A percentile compares a stretch with the other conserved stretches of the same genome.
Evolutionary conservation across 225 moss, liverwort and hornwort species (phyloP).

Genomic region (Pseudoscleropodium purum): DNA sequence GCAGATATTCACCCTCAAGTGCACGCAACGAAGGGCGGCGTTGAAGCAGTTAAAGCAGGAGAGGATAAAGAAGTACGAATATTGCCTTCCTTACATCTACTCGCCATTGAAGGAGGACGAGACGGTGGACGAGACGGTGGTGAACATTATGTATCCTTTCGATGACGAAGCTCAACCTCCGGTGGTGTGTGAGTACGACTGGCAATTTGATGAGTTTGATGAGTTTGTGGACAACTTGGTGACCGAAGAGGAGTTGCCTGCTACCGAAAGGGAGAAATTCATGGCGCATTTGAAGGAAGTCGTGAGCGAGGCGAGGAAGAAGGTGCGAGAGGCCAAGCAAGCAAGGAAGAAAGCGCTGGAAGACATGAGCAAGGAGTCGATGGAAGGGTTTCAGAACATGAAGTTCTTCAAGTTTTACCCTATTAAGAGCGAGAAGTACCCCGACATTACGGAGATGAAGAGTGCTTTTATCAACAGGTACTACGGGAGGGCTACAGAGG

Average conservation of each 20-base stretch:
- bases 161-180: conserved; percentile 77
- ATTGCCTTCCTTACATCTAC: conserved; percentile 90
- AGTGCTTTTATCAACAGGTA: conserved; percentile 86
- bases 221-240: conserved; percentile 60
- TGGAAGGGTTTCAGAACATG: conserved; percentile 75
- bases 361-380: conserved; percentile 68
- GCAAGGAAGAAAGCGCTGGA: conserved; percentile 64
- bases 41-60: conserved; percentile 84
- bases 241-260: conserved; percentile 56
- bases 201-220: conserved; percentile 77
- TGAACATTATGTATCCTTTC: conserved; percentile 80
- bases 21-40: conserved; percentile 81
- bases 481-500: conserved; percentile 76
- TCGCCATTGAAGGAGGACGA: conserved; percentile 86
- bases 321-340: conserved; percentile 55
- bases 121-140: conserved; percentile 58
- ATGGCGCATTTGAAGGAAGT: conserved; percentile 49
- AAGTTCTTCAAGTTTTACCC: conserved; percentile 91
- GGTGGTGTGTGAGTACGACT: conserved; percentile 79
- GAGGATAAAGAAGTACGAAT: conserved; percentile 89
- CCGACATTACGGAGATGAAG: conserved; percentile 68
- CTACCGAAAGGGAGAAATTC: conserved; percentile 58
- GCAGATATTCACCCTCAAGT: conserved; percentile 73
- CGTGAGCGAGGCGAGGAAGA: conserved; percentile 50
- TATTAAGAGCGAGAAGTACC: conserved; percentile 52